phyloP scores from a whole-genome alignment of 345 rosid genomes.

The Lagerstroemia speciosa region DNA sequence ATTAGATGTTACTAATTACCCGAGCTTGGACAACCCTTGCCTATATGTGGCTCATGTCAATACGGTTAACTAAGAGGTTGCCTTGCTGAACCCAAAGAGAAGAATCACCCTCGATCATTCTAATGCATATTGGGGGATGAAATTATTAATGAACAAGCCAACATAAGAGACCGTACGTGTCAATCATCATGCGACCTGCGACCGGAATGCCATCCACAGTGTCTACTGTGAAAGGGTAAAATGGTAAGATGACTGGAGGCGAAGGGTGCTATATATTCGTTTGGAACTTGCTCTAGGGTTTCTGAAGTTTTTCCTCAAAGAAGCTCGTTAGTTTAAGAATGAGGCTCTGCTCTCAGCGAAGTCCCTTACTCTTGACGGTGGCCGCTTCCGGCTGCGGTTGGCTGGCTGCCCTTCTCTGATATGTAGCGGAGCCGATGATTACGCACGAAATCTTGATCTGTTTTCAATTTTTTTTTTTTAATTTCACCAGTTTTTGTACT shows the following conservation, averaged over 20 bases:
- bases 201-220: too few relatives aligned
- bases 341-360: constrained; percentile 2
- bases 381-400: not conserved
- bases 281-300: not conserved
- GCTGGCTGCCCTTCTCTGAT: not conserved
- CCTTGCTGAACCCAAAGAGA: too few relatives aligned
- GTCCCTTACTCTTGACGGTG: not conserved
- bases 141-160: too few relatives aligned
- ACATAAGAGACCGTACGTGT: too few relatives aligned
- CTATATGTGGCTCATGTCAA: too few relatives aligned
- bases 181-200: too few relatives aligned
- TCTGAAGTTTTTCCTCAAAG: too few relatives aligned
- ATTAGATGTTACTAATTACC: too few relatives aligned
- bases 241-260: not conserved
- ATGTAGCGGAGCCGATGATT: constrained; percentile 1
- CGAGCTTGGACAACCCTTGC: too few relatives aligned
- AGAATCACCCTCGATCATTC: too few relatives aligned
- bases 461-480: not conserved
- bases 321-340: not conserved
- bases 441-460: not conserved
- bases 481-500: not conserved
- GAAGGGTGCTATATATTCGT: not conserved
- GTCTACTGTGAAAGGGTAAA: not conserved
- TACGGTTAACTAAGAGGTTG: too few relatives aligned
- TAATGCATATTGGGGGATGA: too few relatives aligned